A percentile compares a stretch with the other conserved stretches of the same genome.
Conservation (phyloP, 345 rosid species). For the Eucalyptus sp. region DNA sequence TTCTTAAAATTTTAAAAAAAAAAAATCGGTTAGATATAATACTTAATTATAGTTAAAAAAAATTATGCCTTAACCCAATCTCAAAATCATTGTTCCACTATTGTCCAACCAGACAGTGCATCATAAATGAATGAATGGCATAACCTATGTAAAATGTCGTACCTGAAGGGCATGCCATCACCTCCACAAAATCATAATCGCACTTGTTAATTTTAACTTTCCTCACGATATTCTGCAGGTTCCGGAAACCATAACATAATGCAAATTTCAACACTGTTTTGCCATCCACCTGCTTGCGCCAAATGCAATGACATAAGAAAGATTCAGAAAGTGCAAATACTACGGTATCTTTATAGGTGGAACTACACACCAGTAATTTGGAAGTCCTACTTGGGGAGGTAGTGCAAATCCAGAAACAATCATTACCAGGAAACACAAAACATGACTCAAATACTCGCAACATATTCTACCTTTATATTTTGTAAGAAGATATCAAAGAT, state of each 20-base stretch:
- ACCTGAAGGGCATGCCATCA: slow-evolving; percentile 99
- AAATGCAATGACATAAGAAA: background rate
- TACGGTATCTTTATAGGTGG: background rate
- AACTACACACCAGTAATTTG: background rate
- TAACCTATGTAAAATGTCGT: background rate
- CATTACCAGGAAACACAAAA: background rate
- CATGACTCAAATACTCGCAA: background rate
- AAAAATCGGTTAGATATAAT: background rate
- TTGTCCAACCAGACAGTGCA: background rate
- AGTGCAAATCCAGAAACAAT: background rate
- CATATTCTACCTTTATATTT: background rate
- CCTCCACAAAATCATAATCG: slow-evolving; percentile 90
- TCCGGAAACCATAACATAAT: slow-evolving; percentile 82
- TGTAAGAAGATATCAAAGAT: background rate
- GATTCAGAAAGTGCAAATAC: background rate
- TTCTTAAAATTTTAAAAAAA: background rate
- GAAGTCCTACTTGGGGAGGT: background rate
- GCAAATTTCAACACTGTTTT: slow-evolving; percentile 69
- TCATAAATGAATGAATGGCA: background rate
- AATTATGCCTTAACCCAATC: background rate
- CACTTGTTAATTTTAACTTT: slow-evolving; percentile 65
- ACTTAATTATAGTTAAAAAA: background rate
- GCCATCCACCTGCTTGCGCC: slow-evolving; percentile 56
- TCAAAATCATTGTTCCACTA: background rate
- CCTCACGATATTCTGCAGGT: slow-evolving; percentile 84